Conservation (phyloP, 495 filamentous ascomycete species). For the Tricharina praecox region DNA sequence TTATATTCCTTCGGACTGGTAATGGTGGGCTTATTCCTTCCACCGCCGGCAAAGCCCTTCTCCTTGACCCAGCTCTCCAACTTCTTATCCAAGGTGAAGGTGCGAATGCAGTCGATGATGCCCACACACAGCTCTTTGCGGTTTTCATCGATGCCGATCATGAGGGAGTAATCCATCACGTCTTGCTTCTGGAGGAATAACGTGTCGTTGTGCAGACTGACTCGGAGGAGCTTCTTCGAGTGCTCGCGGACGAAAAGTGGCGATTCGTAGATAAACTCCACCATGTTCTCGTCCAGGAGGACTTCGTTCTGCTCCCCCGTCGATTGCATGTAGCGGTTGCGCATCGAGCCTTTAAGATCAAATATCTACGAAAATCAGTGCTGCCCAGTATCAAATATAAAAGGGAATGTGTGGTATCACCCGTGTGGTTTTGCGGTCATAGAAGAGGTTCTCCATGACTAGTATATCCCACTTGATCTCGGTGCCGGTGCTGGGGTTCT, state of each 20-base stretch:
- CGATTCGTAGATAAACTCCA: slow-evolving; percentile 96
- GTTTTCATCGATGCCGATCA: slow-evolving; percentile 90
- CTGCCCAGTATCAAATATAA: neutral
- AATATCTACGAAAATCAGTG: slow-evolving; percentile 40
- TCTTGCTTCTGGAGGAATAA: slow-evolving; percentile 80
- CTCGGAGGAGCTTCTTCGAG: slow-evolving; percentile 50
- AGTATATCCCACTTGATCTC: slow-evolving; percentile 92
- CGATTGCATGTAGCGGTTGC: slow-evolving; percentile 85
- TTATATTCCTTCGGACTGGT: slow-evolving; percentile 97
- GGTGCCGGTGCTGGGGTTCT: slow-evolving; percentile 75
- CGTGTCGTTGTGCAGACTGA: slow-evolving; percentile 89
- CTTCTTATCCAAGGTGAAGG: slow-evolving; percentile 99
- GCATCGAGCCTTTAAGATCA: slow-evolving; percentile 96
- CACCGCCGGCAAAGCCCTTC: slow-evolving; percentile 66
- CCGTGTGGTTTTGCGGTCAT: slow-evolving; percentile 76
- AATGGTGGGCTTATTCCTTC: slow-evolving; percentile 74
- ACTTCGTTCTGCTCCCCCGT: slow-evolving; percentile 95
- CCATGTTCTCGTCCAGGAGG: slow-evolving; percentile 95
- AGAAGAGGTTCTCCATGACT: slow-evolving; percentile 98
- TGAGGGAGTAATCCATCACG: slow-evolving; percentile 98
- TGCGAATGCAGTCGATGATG: slow-evolving; percentile 96
- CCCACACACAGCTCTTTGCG: slow-evolving; percentile 84
- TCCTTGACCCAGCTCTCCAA: slow-evolving; percentile 98
- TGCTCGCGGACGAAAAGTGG: slow-evolving; percentile 85
- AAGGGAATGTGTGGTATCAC: slow-evolving; percentile 12